Conservation (phyloP, 2,329 filamentous ascomycete species). For the Xylariaceae sp. region DNA sequence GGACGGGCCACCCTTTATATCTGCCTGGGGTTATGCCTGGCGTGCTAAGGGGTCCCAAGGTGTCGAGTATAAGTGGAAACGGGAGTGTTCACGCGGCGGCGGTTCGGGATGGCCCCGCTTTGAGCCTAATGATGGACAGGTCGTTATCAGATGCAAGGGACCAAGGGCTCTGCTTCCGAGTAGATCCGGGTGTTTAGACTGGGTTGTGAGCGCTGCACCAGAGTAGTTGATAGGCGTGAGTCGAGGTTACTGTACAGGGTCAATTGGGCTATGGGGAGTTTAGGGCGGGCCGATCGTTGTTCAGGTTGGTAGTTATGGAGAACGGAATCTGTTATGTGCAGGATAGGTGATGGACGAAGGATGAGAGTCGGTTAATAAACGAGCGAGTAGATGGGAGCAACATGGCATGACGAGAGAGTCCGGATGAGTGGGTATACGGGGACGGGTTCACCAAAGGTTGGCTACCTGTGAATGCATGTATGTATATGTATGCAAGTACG, state of each 20-base stretch:
- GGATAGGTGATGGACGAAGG: slow-evolving; percentile 11
- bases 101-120: background rate
- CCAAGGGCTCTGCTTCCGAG: background rate
- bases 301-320: background rate
- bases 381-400: slow-evolving; percentile 23
- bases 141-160: background rate
- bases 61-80: background rate
- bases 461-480: no score
- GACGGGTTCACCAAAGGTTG: slow-evolving; percentile 3
- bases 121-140: background rate
- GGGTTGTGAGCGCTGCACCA: no score
- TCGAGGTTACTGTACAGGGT: background rate
- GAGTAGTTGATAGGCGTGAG: no score
- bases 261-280: background rate
- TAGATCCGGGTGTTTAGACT: background rate
- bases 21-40: background rate
- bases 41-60: background rate
- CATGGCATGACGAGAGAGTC: slow-evolving; percentile 24
- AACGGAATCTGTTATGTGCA: slow-evolving; percentile 2
- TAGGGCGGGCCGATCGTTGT: background rate
- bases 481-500: no score
- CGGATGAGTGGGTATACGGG: slow-evolving; percentile 15
- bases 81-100: background rate
- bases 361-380: slow-evolving; percentile 24
- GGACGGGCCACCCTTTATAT: background rate